Evolutionary conservation across 345 rosid genomes (phyloP), one percentile per base, ranked within the genome.

Genomic region (Eucalyptus erythrocorys): DNA sequence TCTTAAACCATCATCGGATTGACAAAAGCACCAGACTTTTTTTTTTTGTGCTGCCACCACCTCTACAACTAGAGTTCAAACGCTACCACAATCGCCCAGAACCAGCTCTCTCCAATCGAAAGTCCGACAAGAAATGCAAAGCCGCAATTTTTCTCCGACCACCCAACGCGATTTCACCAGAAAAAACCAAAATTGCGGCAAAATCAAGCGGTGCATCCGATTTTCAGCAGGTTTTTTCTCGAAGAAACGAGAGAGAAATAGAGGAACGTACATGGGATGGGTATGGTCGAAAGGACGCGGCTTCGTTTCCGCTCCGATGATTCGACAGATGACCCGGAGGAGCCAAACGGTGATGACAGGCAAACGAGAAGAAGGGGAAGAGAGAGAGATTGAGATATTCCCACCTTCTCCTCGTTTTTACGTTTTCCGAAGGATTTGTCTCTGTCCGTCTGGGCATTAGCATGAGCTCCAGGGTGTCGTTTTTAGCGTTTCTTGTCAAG

Each of bases 181-280:
- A 82, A 30, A 76, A 51, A 48, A 51, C 57, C 6, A 48, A 21
- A n/a, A 17, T 59, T 15, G 81, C 42, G 24, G 87, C 43, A 24
- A 47, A 76, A 40, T 40, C 30, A 76, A 40, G 84, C 84, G 84
- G n/a, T 64, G 11, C 76, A 7, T 34, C 34, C 37, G 71, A 71
- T 37, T 37, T 21, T 37, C 82, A 21, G 45, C 82, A 10, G 82
- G 82, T 21, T 37, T 71, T 37, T 37, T 10, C 5, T 27, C 45
- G 22, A 22, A 71, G 82, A 71, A 37, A 71, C 45, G 50, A 57
- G 43, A 10, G 53, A 76, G 47, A 4, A 76, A 6, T 10, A 76
- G 84, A 76, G 84, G 84, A 26, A n/a, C 49, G 64, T 48, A 94
- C 95, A 93, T 89, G 89, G 92, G 92, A 82, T 87, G 90, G 91